phyloP scores from a whole-genome alignment of 208 protist genomes.

The Wallacemonas sp. region DNA sequence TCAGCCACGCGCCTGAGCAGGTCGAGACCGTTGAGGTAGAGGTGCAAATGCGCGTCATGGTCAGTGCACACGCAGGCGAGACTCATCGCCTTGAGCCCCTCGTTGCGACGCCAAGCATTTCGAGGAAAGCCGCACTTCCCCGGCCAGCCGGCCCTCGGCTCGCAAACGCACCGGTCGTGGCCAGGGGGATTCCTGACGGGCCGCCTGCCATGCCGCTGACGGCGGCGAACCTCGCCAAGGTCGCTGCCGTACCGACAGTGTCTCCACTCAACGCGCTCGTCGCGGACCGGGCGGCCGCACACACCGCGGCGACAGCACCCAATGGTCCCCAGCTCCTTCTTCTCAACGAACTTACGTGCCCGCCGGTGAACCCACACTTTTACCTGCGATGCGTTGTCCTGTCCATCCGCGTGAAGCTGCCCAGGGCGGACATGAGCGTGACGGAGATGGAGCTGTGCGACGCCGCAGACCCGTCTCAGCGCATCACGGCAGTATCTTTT shows the following conservation, averaged over 20 bases:
- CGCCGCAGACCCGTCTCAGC: constrained; percentile 39
- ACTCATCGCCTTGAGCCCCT: no score
- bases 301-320: background rate
- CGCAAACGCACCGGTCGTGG: no score
- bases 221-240: constrained; percentile 12
- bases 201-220: constrained; percentile 17
- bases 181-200: no score
- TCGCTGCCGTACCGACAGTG: background rate
- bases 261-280: background rate
- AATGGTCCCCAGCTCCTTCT: constrained; percentile 21
- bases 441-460: constrained; percentile 81
- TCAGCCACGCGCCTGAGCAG: background rate
- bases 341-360: constrained; percentile 58
- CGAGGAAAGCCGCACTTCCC: no score
- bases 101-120: no score
- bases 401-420: constrained; percentile 61
- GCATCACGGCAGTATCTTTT: constrained; percentile 82
- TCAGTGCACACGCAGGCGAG: background rate
- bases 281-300: no score
- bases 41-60: background rate
- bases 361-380: constrained; percentile 44
- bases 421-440: constrained; percentile 53
- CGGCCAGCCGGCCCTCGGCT: no score
- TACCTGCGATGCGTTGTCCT: constrained; percentile 70
- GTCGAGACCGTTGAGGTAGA: constrained; percentile 1